Evolutionary conservation across 495 filamentous ascomycete species (phyloP).

Genomic region (Ramalina intermedia): DNA sequence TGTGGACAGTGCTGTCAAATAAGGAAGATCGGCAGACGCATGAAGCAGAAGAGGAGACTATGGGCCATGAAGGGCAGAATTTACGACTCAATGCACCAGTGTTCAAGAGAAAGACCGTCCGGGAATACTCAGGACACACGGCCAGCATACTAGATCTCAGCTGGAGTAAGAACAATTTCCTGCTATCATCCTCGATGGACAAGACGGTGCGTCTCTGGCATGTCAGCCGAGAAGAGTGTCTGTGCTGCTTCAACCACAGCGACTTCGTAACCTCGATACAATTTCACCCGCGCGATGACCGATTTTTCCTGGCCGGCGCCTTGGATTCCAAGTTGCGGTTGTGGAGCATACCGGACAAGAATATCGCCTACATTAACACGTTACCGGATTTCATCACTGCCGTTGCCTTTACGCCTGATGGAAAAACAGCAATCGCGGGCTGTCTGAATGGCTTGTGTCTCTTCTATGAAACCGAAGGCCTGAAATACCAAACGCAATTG

Average conservation of each 20-base stretch:
- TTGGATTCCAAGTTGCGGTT: constrained; percentile 82
- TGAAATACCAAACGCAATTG: constrained; percentile 71
- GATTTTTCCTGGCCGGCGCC: constrained; percentile 91
- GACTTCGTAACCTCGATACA: constrained; percentile 92
- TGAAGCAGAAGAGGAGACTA: constrained; percentile 54
- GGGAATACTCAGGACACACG: constrained; percentile 73
- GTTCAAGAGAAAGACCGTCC: constrained; percentile 63
- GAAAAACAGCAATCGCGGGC: constrained; percentile 77
- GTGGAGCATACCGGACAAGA: constrained; percentile 97
- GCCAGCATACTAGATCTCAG: constrained; percentile 81
- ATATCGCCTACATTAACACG: constrained; percentile 72
- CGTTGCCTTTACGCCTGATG: constrained; percentile 86
- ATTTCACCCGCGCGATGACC: constrained; percentile 89
- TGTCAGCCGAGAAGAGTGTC: constrained; percentile 65
- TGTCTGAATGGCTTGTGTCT: constrained; percentile 73
- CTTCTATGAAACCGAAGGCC: constrained; percentile 89
- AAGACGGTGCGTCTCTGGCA: constrained; percentile 97
- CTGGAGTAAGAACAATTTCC: constrained; percentile 99
- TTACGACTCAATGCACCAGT: constrained; percentile 71
- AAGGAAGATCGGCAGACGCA: constrained; percentile 59
- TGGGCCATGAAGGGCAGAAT: constrained; percentile 31
- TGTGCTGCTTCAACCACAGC: constrained; percentile 92
- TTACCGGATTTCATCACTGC: constrained; percentile 84
- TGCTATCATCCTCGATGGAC: constrained; percentile 95
- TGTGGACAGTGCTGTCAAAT: constrained; percentile 82